phyloP scores from a whole-genome alignment of 176 grass and related monocot species.

The Puccinellia tenuiflora region DNA sequence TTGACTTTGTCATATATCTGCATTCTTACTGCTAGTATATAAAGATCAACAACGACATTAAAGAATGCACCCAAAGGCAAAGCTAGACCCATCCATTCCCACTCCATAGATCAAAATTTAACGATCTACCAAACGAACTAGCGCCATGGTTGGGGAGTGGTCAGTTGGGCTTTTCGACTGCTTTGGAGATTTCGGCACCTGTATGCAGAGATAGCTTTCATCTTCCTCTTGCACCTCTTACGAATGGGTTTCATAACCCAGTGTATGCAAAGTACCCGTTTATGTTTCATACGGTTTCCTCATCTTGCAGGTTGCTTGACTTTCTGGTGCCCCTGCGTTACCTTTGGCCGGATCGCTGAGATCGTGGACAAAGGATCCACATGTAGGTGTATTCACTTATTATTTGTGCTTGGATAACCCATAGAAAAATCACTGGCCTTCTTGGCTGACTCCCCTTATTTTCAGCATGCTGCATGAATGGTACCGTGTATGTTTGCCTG shows the following conservation, averaged over 20 bases:
- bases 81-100: background rate
- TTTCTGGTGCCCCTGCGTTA: constrained; percentile 62
- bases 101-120: background rate
- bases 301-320: constrained; percentile 44
- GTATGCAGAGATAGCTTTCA: constrained; percentile 10
- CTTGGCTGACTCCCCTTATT: background rate
- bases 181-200: constrained; percentile 35
- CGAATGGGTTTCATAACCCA: background rate
- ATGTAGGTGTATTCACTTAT: constrained; percentile 28
- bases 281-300: background rate
- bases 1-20: background rate
- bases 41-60: background rate
- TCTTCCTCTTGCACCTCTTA: background rate
- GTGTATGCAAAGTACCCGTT: background rate
- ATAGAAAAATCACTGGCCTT: background rate
- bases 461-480: constrained; percentile 43
- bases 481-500: constrained; percentile 36
- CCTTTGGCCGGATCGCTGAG: constrained; percentile 47
- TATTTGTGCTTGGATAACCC: background rate
- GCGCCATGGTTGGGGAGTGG: constrained; percentile 37
- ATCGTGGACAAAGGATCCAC: constrained; percentile 52
- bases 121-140: background rate
- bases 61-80: background rate
- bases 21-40: background rate
- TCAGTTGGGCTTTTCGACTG: constrained; percentile 42